A percentile compares a stretch with the other conserved stretches of the same genome.
These are phyloP conservation scores for Aspergillus sp. DNA, from an alignment of 2,329 filamentous ascomycete genomes.

Conservation along the genomic window DNA sequence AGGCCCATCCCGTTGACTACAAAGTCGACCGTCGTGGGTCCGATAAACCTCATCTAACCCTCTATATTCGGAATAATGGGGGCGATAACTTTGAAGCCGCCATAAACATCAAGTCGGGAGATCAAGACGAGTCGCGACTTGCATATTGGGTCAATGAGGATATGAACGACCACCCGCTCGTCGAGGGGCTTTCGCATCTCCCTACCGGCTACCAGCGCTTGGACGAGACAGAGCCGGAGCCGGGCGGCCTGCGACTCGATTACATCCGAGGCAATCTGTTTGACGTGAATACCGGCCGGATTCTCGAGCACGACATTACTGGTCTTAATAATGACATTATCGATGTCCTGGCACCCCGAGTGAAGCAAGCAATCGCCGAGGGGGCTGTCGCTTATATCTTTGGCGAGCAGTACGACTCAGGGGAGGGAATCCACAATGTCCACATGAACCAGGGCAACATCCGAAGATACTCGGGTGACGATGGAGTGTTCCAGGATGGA, in stretches of 20 bases:
- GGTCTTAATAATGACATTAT: not conserved
- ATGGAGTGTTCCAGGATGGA: not conserved
- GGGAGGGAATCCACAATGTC: not conserved
- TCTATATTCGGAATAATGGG: not conserved
- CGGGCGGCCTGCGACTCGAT: not conserved
- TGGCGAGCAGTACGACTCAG: not conserved
- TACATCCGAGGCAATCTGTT: not conserved
- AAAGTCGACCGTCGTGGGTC: not conserved
- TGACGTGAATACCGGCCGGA: not conserved
- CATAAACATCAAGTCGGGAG: slow-evolving; percentile 21
- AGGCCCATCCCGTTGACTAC: not conserved
- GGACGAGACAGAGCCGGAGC: not conserved
- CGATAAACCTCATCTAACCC: not conserved
- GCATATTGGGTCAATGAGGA: slow-evolving; percentile 20
- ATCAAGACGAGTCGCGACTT: slow-evolving; percentile 20
- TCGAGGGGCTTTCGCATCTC: not conserved
- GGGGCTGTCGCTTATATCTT: not conserved
- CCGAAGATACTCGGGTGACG: not conserved
- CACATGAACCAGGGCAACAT: not conserved
- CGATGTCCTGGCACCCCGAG: not conserved
- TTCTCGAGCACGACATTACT: not conserved
- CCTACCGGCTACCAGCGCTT: not conserved
- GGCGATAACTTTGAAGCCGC: not conserved
- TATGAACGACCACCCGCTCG: slow-evolving; percentile 17
- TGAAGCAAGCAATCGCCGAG: not conserved